Evolutionary conservation across 2,329 filamentous ascomycete species (phyloP).

Genomic region (Drechslera avenae): DNA sequence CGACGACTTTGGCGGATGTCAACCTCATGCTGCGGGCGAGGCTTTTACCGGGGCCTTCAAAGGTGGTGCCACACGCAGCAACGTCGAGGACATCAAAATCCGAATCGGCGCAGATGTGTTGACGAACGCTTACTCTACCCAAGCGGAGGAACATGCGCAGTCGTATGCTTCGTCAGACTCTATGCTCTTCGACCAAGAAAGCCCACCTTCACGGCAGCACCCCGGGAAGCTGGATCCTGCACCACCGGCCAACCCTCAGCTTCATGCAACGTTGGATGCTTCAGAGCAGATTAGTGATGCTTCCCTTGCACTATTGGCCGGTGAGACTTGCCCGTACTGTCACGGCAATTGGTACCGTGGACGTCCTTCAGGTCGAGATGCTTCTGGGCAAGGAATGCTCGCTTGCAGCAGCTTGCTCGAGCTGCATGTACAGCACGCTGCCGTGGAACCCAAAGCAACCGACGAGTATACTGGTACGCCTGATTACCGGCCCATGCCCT

Average conservation of each 20-base stretch:
- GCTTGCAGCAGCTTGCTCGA: constrained; percentile 6
- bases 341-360: not conserved
- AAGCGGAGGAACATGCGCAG: constrained; percentile 9
- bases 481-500: constrained; percentile 24
- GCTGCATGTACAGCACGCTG: not conserved
- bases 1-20: not conserved
- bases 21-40: constrained; percentile 2
- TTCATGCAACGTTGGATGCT: constrained; percentile 5
- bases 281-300: not conserved
- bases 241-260: constrained; percentile 5
- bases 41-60: constrained; percentile 6
- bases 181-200: constrained; percentile 46
- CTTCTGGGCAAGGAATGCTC: constrained; percentile 1
- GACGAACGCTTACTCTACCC: constrained; percentile 28
- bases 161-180: constrained; percentile 36
- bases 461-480: constrained; percentile 10
- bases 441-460: not conserved
- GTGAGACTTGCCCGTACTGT: constrained; percentile 3
- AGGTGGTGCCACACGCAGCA: constrained; percentile 18
- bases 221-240: constrained; percentile 1
- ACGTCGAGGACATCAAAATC: constrained; percentile 37
- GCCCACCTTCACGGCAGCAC: constrained; percentile 11
- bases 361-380: not conserved
- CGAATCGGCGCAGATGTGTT: constrained; percentile 46
- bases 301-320: not conserved